phyloP scores from a whole-genome alignment of 2,329 filamentous ascomycete species.

The Fusarium buharicum region DNA sequence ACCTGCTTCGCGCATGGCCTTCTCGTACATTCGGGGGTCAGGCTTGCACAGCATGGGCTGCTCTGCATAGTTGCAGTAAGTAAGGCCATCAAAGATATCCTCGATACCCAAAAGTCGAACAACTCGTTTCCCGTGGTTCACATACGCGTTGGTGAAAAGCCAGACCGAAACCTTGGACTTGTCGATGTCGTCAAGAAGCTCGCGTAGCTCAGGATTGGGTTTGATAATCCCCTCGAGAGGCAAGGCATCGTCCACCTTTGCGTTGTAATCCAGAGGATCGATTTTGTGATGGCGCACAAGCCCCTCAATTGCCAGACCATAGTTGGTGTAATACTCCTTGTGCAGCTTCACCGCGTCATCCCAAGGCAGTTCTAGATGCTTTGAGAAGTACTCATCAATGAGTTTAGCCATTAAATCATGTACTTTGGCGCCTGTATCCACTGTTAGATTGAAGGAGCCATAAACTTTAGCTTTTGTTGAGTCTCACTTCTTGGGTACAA shows the following conservation, averaged over 20 bases:
- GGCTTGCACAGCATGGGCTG: slow-evolving; percentile 88
- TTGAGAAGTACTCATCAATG: slow-evolving; percentile 73
- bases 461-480: not conserved
- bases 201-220: slow-evolving; percentile 78
- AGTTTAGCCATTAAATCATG: slow-evolving; percentile 88
- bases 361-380: slow-evolving; percentile 76
- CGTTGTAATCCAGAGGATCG: slow-evolving; percentile 93
- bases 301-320: slow-evolving; percentile 96
- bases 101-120: slow-evolving; percentile 83
- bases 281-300: slow-evolving; percentile 94
- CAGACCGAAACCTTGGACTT: slow-evolving; percentile 84
- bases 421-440: slow-evolving; percentile 73
- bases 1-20: slow-evolving; percentile 87
- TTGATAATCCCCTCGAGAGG: slow-evolving; percentile 87
- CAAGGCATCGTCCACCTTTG: slow-evolving; percentile 92
- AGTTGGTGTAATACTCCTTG: slow-evolving; percentile 92
- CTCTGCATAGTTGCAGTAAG: slow-evolving; percentile 87
- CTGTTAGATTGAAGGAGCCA: slow-evolving; percentile 15
- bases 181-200: slow-evolving; percentile 84
- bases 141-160: slow-evolving; percentile 96
- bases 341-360: slow-evolving; percentile 89
- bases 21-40: slow-evolving; percentile 81
- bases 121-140: slow-evolving; percentile 86
- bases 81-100: slow-evolving; percentile 93
- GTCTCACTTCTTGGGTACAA: slow-evolving; percentile 84